phyloP scores from a whole-genome alignment of 345 rosid genomes.

The Arabidopsis suecica region DNA sequence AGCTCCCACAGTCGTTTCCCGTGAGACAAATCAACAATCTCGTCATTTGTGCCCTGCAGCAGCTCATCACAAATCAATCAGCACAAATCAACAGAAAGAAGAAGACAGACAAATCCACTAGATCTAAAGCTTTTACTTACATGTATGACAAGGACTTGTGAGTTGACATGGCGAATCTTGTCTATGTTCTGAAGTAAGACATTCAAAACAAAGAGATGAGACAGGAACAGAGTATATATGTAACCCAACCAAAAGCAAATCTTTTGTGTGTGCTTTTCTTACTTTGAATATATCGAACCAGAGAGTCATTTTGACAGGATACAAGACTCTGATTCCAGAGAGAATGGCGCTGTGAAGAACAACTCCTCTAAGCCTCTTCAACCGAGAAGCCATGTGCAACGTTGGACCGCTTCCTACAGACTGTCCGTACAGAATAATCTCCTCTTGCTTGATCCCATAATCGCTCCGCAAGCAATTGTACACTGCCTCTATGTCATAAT shows the following conservation, averaged over 20 bases:
- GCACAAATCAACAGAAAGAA: constrained; percentile 11
- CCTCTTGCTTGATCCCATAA: constrained; percentile 77
- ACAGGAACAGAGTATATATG: constrained; percentile 11
- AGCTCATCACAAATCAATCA: constrained; percentile 28
- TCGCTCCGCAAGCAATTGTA: constrained; percentile 79
- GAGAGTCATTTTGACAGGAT: constrained; percentile 92
- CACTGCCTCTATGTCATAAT: constrained; percentile 89
- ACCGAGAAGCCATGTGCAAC: constrained; percentile 75
- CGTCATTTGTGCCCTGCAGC: constrained; percentile 88
- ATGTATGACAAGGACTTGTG: constrained; percentile 95
- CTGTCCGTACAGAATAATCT: constrained; percentile 87
- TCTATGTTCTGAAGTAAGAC: constrained; percentile 81
- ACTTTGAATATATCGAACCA: constrained; percentile 96
- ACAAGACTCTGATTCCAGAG: constrained; percentile 91
- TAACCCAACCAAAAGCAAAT: background rate
- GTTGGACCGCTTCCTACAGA: constrained; percentile 99
- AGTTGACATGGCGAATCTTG: constrained; percentile 84
- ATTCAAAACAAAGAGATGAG: constrained; percentile 38
- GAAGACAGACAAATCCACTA: background rate
- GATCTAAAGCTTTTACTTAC: constrained; percentile 55
- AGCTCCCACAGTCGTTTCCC: constrained; percentile 97
- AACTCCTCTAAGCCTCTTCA: constrained; percentile 75
- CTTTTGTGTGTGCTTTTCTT: constrained; percentile 18
- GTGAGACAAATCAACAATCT: constrained; percentile 84
- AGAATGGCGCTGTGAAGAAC: constrained; percentile 98